These are phyloP conservation scores for Fremontodendron californicum DNA, from an alignment of 345 rosid genomes.

Conservation along the genomic window DNA sequence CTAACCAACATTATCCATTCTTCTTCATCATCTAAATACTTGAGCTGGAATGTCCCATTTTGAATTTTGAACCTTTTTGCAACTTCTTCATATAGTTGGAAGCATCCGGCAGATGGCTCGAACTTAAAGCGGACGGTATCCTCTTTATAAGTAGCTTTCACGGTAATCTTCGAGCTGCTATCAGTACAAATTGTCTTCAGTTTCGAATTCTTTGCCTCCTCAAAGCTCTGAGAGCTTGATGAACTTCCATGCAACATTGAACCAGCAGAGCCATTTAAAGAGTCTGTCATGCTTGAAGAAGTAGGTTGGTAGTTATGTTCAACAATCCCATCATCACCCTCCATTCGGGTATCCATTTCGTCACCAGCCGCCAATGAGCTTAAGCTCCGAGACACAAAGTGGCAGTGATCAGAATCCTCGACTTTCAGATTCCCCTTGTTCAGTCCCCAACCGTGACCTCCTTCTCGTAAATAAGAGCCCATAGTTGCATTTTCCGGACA, in stretches of 20 bases:
- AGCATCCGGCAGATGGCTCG: conserved; percentile 59
- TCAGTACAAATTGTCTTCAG: conserved; percentile 25
- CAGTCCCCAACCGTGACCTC: conserved; percentile 12
- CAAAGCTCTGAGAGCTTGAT: conserved; percentile 55
- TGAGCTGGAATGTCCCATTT: conserved; percentile 67
- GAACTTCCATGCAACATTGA: conserved; percentile 47
- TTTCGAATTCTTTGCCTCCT: conserved; percentile 42
- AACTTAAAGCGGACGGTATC: conserved; percentile 75
- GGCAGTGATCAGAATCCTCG: conserved; percentile 32
- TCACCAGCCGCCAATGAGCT: conserved; percentile 38
- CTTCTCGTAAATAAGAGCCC: conserved; percentile 27
- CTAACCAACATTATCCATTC: conserved; percentile 81
- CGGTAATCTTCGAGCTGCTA: conserved; percentile 42
- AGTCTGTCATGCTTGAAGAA: conserved; percentile 57
- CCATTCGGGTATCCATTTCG: conserved; percentile 36
- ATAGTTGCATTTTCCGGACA: conserved; percentile 26
- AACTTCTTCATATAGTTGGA: conserved; percentile 70
- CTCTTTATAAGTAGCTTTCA: conserved; percentile 76
- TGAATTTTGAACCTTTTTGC: conserved; percentile 67
- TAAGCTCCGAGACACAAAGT: conserved; percentile 29
- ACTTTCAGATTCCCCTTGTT: conserved; percentile 23
- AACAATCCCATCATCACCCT: conserved; percentile 34
- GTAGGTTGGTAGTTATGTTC: conserved; percentile 47
- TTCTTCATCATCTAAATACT: conserved; percentile 82
- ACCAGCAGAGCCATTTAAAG: conserved; percentile 61